Percentiles rank a stretch among this genome's conserved stretches.
phyloP scores from a whole-genome alignment of 169 alveolate species.

The Theileria equi region DNA sequence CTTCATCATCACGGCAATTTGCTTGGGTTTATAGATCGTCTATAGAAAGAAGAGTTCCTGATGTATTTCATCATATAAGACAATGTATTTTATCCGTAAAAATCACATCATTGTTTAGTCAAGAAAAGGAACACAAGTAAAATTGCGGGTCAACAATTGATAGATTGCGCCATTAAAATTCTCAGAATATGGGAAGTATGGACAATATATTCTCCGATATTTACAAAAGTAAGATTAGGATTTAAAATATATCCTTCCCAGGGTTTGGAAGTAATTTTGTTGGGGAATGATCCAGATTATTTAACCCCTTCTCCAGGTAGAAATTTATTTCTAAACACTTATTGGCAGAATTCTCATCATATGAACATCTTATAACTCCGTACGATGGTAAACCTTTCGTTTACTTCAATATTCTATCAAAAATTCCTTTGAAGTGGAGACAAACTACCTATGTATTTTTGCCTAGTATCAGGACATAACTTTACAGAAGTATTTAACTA shows the following conservation, averaged over 20 bases:
- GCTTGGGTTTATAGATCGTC: constrained; percentile 49
- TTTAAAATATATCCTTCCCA: neutral
- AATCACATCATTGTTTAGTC: neutral
- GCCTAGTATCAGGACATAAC: too few relatives aligned
- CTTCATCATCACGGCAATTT: constrained; percentile 45
- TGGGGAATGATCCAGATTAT: constrained; percentile 26
- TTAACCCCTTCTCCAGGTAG: constrained; percentile 25
- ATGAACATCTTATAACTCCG: neutral
- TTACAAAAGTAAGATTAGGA: constrained; percentile 3
- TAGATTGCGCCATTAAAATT: constrained; percentile 9
- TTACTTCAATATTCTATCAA: constrained; percentile 26
- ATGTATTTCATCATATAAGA: constrained; percentile 28
- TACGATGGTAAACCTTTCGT: constrained; percentile 38
- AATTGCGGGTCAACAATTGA: constrained; percentile 47
- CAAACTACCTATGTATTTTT: constrained; percentile 43
- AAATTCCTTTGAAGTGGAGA: constrained; percentile 38
- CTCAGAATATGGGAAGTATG: constrained; percentile 49
- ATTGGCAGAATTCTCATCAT: constrained; percentile 4
- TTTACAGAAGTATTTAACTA: constrained; percentile 18
- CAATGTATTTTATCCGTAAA: neutral
- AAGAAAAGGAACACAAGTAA: constrained; percentile 29
- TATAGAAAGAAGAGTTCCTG: constrained; percentile 55
- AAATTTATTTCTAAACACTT: neutral
- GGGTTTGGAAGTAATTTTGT: constrained; percentile 45
- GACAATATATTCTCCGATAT: constrained; percentile 40